phyloP scores from a whole-genome alignment of 495 filamentous ascomycete genomes.

The Penicillium crystallinum region DNA sequence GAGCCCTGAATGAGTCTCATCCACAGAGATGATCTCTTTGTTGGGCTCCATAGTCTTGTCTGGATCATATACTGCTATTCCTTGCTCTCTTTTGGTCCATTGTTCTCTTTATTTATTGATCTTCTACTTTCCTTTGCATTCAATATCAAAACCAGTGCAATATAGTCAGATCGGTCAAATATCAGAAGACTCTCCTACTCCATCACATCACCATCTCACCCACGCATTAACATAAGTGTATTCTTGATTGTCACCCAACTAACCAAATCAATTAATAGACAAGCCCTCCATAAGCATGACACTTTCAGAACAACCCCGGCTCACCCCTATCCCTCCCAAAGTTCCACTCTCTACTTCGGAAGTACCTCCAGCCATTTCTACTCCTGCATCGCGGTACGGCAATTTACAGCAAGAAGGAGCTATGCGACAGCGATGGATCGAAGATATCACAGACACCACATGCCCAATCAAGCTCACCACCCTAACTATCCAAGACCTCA shows the following conservation, averaged over 20 bases:
- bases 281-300: not conserved
- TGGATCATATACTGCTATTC: not conserved
- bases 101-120: not conserved
- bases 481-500: not conserved
- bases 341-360: not conserved
- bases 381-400: not conserved
- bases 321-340: not conserved
- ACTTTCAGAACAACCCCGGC: not conserved
- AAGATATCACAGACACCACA: not conserved
- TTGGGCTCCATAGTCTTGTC: not conserved
- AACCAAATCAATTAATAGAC: not conserved
- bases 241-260: not conserved
- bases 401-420: not conserved
- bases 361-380: not conserved
- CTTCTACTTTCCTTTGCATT: not conserved
- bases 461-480: not conserved
- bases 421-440: not conserved
- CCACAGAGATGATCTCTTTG: not conserved
- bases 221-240: too few relatives aligned
- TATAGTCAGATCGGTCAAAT: not conserved
- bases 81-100: not conserved
- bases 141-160: not conserved
- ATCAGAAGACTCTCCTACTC: too few relatives aligned
- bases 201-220: too few relatives aligned
- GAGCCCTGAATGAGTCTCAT: not conserved